These are phyloP conservation scores for Podila verticillata DNA, from an alignment of 192 early-diverging fungal species.

Conservation along the genomic window DNA sequence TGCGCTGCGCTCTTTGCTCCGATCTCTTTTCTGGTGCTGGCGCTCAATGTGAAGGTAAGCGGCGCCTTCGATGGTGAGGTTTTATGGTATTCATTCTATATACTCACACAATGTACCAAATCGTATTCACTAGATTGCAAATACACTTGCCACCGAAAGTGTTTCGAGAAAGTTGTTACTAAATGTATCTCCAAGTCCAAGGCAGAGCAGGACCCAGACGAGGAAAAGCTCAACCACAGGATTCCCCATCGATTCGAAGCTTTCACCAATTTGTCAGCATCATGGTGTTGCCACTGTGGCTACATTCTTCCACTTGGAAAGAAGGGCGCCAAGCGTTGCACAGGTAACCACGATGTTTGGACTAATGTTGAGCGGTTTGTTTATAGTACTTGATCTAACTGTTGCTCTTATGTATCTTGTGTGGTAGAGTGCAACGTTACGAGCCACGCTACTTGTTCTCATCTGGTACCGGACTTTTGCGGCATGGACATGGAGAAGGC, in stretches of 20 bases:
- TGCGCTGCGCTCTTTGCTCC: slow-evolving; percentile 96
- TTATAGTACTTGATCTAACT: not conserved
- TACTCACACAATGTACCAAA: not conserved
- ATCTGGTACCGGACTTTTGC: slow-evolving; percentile 92
- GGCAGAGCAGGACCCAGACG: slow-evolving; percentile 72
- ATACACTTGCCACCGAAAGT: slow-evolving; percentile 93
- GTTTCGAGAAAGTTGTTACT: slow-evolving; percentile 82
- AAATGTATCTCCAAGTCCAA: slow-evolving; percentile 88
- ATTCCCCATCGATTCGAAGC: slow-evolving; percentile 97
- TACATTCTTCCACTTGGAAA: slow-evolving; percentile 92
- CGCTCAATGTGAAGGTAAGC: slow-evolving; percentile 90
- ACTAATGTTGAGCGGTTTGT: not conserved
- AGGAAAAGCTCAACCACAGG: slow-evolving; percentile 82
- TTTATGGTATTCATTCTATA: not conserved
- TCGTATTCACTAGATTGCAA: slow-evolving; percentile 75
- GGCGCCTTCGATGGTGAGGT: too few species aligned
- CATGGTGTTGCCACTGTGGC: slow-evolving; percentile 99
- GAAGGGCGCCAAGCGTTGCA: slow-evolving; percentile 62
- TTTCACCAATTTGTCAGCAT: slow-evolving; percentile 82
- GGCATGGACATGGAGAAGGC: slow-evolving; percentile 90
- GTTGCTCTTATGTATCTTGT: not conserved
- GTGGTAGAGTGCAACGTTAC: slow-evolving; percentile 81
- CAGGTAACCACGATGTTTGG: slow-evolving; percentile 41
- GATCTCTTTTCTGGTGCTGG: slow-evolving; percentile 94
- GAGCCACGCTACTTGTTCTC: slow-evolving; percentile 86